A percentile compares a stretch with the other conserved stretches of the same genome.
phyloP scores from a whole-genome alignment of 495 filamentous ascomycete species.

The Lophiostoma macrostomum region DNA sequence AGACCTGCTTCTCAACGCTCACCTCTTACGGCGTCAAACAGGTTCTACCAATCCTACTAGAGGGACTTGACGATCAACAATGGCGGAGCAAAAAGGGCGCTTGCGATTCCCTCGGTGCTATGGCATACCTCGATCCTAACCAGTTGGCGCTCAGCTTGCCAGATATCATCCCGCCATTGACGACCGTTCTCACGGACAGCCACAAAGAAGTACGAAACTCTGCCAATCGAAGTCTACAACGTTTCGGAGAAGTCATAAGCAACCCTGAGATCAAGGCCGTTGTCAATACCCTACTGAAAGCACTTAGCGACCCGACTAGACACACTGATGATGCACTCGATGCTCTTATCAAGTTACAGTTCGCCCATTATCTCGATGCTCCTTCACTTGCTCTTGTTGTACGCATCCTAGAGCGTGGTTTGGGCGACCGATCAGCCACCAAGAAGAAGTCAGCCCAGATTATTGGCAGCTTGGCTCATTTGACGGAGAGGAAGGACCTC shows the following conservation, averaged over 20 bases:
- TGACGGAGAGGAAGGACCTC: slow-evolving; percentile 93
- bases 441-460: slow-evolving; percentile 96
- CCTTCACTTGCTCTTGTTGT: slow-evolving; percentile 92
- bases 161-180: slow-evolving; percentile 93
- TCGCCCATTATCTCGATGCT: slow-evolving; percentile 93
- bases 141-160: slow-evolving; percentile 89
- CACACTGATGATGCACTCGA: slow-evolving; percentile 95
- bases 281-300: slow-evolving; percentile 88
- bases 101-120: slow-evolving; percentile 91
- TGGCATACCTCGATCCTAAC: slow-evolving; percentile 95
- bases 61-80: slow-evolving; percentile 90
- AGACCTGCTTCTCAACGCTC: slow-evolving; percentile 86
- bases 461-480: slow-evolving; percentile 93
- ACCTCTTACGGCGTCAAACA: slow-evolving; percentile 95
- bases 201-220: slow-evolving; percentile 93
- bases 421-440: slow-evolving; percentile 85
- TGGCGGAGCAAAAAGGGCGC: slow-evolving; percentile 99
- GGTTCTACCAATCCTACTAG: slow-evolving; percentile 84
- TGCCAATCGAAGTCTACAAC: slow-evolving; percentile 91
- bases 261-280: slow-evolving; percentile 94
- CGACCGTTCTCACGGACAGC: slow-evolving; percentile 89
- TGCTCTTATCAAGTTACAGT: slow-evolving; percentile 88
- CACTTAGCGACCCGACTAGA: slow-evolving; percentile 94
- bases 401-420: slow-evolving; percentile 88
- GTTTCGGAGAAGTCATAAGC: slow-evolving; percentile 96